Evolutionary conservation across 805 yeast genomes (phyloP), one percentile per base, ranked within the genome.

Genomic region (Yamadazyma takamatsuzukensis): DNA sequence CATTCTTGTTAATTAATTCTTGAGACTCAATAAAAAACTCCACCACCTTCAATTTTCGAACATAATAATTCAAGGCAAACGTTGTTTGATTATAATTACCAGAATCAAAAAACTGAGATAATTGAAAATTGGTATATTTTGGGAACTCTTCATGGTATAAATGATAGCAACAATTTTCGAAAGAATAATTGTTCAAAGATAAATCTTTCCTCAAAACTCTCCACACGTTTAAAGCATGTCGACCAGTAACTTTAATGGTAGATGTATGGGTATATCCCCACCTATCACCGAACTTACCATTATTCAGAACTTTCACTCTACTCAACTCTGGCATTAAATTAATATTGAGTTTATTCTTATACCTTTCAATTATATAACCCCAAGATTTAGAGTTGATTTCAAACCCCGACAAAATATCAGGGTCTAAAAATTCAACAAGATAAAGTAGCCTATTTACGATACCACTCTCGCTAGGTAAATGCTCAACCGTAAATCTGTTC

Each of bases 151-250:
- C 67, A 45, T 85, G 89, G 2, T 88, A 56, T 0, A 80, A 48
- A 43, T 87, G 83, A 43, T 67, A 82, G 2, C 80, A 72, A 2
- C 86, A 76, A 47, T 83, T 83, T 51, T 90, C 97, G 5, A 90
- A 53, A 0, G 89, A 73, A 48, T 86, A 88, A 34, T 76, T 77
- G 3, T 74, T 67, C 29, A 90, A 58, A 30, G 71, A 74, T 18
- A 84, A 41, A 17, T 83, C 94, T 4, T 68, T 55, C 34, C 84
- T 63, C 33, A 93, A 43, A 2, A 77, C 56, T 43, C 96, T 62
- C 98, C 98, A 93, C 1, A 90, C 61, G 49, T 89, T 90, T 18
- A 93, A 48, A 47, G 84, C 65, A 50, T 90, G 95, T 22, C 99
- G 55, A 0, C 99, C 98, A 8, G 80, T 71, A 1, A 89, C 68